Base-by-base conservation (phyloP, 805 yeast species). In the Metschnikowia colocasiae region DNA sequence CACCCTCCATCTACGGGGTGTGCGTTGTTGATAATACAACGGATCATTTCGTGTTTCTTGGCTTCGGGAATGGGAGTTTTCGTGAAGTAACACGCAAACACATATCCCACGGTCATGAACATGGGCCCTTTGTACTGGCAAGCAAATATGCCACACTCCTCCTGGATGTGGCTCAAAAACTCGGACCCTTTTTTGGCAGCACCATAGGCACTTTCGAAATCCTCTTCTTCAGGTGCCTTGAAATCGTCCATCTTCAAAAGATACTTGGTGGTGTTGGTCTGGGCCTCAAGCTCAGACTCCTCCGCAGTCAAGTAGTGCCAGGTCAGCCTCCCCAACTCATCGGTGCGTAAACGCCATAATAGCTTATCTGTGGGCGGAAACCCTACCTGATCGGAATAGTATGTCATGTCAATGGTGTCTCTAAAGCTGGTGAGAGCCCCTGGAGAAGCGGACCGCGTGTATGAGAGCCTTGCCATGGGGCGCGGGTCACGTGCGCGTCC, bases 1-100 rank as follows among this genome's bases (percentile, higher is more conserved):
- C 99, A 94, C 2, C 99, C 99, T n/a, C 99, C 99, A 65, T 94
- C 99, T 0, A 91, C 96, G 0, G 97, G 97, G 62, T 94, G 97
- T 0, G 97, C 84, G 0, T 88, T 79, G 62, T 94, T 94, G n/a
- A 89, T 87, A 15, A 94, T 67, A 61, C 91, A 94, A 49, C 99
- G 75, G 23, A 86, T 80, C 60, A 94, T 67, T 65, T 94, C 99
- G 12, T 68, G 67, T 52, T 73, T 73, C 57, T 76, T 79, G 32
- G 79, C 83, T 26, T 81, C 82, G 0, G 91, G 83, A 31, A 94
- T 85, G 9, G 78, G 79, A 0, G 81, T 75, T 31, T 80, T 78
- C 10, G 91, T 78, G 61, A 82, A 82, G 64, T 90, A 87, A 53
- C 79, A 76, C 1, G 87, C 81, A 0, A 79, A 86, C 22, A 94